phyloP scores from a whole-genome alignment of 495 filamentous ascomycete species.

The Cercophora scortea region DNA sequence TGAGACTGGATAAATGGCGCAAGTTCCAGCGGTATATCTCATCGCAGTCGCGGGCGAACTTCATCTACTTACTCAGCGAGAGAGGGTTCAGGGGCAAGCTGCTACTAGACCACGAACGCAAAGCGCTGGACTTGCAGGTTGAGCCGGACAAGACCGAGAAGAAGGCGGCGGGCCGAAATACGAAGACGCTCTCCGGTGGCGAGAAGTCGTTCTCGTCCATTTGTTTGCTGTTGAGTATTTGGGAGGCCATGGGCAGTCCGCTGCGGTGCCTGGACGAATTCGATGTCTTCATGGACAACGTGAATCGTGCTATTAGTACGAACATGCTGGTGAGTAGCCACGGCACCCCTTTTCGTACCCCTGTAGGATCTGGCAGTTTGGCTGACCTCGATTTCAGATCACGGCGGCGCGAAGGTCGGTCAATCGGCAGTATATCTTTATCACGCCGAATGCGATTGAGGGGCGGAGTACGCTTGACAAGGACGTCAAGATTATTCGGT shows the following conservation, averaged over 20 bases:
- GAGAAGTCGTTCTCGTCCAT: slow-evolving; percentile 98
- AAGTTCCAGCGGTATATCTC: slow-evolving; percentile 79
- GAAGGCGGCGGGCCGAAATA: slow-evolving; percentile 60
- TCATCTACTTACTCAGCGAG: slow-evolving; percentile 80
- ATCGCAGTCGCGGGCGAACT: slow-evolving; percentile 72
- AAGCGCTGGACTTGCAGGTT: slow-evolving; percentile 69
- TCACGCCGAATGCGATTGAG: slow-evolving; percentile 86
- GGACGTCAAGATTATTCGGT: slow-evolving; percentile 84
- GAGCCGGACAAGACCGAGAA: slow-evolving; percentile 70
- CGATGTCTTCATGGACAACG: slow-evolving; percentile 98
- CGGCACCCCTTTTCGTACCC: background rate
- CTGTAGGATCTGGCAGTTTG: background rate
- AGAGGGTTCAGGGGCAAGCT: slow-evolving; percentile 80
- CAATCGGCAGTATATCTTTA: slow-evolving; percentile 90
- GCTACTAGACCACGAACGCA: slow-evolving; percentile 63
- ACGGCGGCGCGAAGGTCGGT: slow-evolving; percentile 74
- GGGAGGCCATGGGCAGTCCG: slow-evolving; percentile 97
- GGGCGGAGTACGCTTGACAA: slow-evolving; percentile 54
- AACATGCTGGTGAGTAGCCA: slow-evolving; percentile 73
- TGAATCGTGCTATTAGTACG: slow-evolving; percentile 89
- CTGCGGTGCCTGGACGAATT: slow-evolving; percentile 96
- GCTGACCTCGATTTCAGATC: slow-evolving; percentile 45
- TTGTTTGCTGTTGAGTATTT: slow-evolving; percentile 83
- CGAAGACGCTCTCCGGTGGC: slow-evolving; percentile 88
- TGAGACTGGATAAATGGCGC: slow-evolving; percentile 69